These are phyloP conservation scores for Salix exigua DNA, from an alignment of 345 rosid species.

Conservation along the genomic window DNA sequence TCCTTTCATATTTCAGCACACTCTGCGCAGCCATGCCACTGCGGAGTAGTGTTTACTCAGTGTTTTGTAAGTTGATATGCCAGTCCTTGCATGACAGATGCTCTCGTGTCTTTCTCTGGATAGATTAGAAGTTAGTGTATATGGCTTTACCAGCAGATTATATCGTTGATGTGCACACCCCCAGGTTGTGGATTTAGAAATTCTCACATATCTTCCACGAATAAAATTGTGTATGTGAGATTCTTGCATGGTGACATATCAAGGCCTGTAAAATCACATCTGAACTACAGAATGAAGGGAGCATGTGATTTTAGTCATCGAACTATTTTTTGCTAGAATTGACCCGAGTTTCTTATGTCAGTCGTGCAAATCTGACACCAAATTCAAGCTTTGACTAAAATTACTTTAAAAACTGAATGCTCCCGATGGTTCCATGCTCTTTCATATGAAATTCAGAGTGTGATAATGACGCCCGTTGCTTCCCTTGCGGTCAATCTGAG, in stretches of 20 bases:
- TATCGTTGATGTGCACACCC: background rate
- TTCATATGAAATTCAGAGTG: too few species aligned
- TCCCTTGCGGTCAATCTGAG: too few species aligned
- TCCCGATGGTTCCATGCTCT: too few species aligned
- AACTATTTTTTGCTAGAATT: too few species aligned
- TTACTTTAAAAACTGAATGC: too few species aligned
- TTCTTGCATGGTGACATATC: background rate
- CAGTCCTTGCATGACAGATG: background rate
- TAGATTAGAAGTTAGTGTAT: background rate
- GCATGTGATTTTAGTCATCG: too few species aligned
- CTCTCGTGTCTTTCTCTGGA: background rate
- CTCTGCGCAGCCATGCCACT: background rate
- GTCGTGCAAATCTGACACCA: too few species aligned
- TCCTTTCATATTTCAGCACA: background rate
- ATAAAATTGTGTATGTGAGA: background rate
- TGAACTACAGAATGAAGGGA: too few species aligned
- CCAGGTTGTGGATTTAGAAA: background rate
- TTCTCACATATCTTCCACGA: background rate
- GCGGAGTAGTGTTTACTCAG: background rate
- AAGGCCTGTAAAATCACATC: background rate
- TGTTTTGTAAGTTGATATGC: background rate
- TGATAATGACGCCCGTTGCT: too few species aligned
- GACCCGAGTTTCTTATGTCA: too few species aligned
- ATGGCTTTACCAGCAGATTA: background rate
- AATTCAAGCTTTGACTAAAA: too few species aligned